Base-by-base conservation (phyloP, 306 rosid genomes). In the Castanea crenata region DNA sequence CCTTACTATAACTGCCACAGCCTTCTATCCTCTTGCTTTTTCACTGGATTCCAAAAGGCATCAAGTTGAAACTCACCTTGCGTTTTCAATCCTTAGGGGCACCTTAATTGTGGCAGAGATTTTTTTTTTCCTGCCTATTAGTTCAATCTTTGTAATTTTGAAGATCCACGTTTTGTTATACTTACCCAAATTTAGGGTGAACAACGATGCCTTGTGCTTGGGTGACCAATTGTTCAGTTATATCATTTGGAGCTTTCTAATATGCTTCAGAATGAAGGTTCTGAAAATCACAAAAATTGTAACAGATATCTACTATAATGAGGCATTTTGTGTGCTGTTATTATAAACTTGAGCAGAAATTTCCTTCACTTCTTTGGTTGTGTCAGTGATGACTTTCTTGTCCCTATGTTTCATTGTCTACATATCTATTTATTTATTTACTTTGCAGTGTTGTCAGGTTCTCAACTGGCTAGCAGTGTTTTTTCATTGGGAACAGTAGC, bases 401-500 rank as follows among this genome's bases (percentile, higher is more conserved):
- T 67, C 23, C 41, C 19, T 46, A 58, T 82, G 63, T 67, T 83
- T 35, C 49, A 19, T 76, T 77, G 12, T 76, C 78, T 69, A 34
- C 70, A 61, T 74, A 74, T n/a, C 70, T 32, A 31, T 16, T 12
- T 38, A 29, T 64, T 67, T 34, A 7, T 38, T 71, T 8, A 38
- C 77, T 76, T 84, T 89, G 79, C 91, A 95, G 98, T 94, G 92
- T 75, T 87, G 71, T 27, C 81, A 44, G 86, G 82, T 70, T 68
- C 97, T 84, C 93, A 91, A 80, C 88, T 95, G 67, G 92, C 97
- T 65, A 88, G 86, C 86, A 77, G 85, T 65, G 97, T 83, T 77
- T 93, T 95, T 76, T 88, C 97, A 27, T 57, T 87, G 77, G 99
- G 98, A 77, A 95, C 98, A 74, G n/a, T 81, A 55, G 92, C 98